Conservation (phyloP, 345 rosid genomes). For the Citrus australasica region DNA sequence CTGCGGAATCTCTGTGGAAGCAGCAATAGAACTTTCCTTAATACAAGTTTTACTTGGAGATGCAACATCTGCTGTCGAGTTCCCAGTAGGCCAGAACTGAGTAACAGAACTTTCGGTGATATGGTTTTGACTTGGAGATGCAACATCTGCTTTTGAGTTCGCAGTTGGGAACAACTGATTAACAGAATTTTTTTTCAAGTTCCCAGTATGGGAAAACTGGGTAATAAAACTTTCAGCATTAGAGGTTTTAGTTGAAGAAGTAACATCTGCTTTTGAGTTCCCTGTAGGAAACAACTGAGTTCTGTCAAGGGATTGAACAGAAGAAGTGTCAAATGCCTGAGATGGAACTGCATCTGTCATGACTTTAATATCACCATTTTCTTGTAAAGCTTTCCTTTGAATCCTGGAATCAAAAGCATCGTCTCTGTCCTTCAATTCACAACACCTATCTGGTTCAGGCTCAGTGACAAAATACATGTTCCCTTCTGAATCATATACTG, state of each 20-base stretch:
- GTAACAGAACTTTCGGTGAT: background rate
- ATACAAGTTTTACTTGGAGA: conserved; percentile 3
- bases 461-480: conserved; percentile 23
- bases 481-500: conserved; percentile 1
- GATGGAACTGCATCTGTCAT: background rate
- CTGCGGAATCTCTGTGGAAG: background rate
- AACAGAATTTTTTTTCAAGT: background rate
- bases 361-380: background rate
- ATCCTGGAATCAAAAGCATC: background rate
- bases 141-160: conserved; percentile 21
- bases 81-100: conserved; percentile 14
- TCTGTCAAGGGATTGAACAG: background rate
- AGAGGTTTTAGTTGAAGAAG: background rate
- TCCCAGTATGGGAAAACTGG: background rate
- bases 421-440: background rate
- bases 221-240: background rate
- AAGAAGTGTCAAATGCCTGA: conserved; percentile 6
- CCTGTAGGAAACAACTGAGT: conserved; percentile 14
- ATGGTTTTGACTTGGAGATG: background rate
- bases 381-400: background rate
- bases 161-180: conserved; percentile 9
- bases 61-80: conserved; percentile 14
- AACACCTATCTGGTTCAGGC: conserved; percentile 14
- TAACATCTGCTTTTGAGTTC: conserved; percentile 19
- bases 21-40: background rate